These are phyloP conservation scores for Curvularia hawaiiensis DNA, from an alignment of 2,329 filamentous ascomycete genomes.

Conservation along the genomic window DNA sequence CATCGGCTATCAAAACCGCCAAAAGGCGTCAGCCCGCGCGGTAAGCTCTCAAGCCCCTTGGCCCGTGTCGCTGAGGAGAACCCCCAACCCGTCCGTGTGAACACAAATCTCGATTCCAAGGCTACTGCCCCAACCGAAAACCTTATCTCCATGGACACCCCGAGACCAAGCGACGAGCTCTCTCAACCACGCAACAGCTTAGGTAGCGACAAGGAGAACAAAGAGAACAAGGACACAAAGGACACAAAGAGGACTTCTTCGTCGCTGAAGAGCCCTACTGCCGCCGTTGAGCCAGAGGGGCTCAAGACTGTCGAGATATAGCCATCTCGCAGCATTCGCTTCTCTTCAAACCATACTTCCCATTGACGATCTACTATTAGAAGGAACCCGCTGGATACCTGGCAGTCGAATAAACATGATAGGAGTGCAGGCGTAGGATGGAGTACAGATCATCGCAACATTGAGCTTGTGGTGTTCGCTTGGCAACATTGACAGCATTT, in stretches of 20 bases:
- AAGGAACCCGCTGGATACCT: constrained; percentile 38
- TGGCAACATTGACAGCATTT: constrained; percentile 16
- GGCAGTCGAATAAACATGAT: constrained; percentile 22
- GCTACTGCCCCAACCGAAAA: constrained; percentile 42
- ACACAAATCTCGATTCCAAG: constrained; percentile 42
- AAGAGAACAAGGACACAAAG: constrained; percentile 30
- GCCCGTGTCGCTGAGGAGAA: constrained; percentile 76
- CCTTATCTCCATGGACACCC: constrained; percentile 51
- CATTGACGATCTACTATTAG: constrained; percentile 27
- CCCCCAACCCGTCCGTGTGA: constrained; percentile 47
- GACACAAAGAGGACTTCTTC: constrained; percentile 28
- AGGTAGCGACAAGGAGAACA: constrained; percentile 48
- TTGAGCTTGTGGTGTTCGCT: constrained; percentile 24
- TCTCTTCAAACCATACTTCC: constrained; percentile 13
- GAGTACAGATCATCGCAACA: constrained; percentile 11
- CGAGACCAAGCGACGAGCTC: constrained; percentile 47
- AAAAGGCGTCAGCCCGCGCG: constrained; percentile 64
- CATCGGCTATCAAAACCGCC: constrained; percentile 69
- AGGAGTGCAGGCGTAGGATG: constrained; percentile 29
- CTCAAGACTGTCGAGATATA: constrained; percentile 58
- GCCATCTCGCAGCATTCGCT: constrained; percentile 11
- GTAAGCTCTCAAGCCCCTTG: constrained; percentile 72
- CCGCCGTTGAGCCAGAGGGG: constrained; percentile 39
- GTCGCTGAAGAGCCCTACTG: constrained; percentile 37
- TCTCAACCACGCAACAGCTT: constrained; percentile 38